Conservation (phyloP, 306 rosid genomes). For the Begonia masoniana region DNA sequence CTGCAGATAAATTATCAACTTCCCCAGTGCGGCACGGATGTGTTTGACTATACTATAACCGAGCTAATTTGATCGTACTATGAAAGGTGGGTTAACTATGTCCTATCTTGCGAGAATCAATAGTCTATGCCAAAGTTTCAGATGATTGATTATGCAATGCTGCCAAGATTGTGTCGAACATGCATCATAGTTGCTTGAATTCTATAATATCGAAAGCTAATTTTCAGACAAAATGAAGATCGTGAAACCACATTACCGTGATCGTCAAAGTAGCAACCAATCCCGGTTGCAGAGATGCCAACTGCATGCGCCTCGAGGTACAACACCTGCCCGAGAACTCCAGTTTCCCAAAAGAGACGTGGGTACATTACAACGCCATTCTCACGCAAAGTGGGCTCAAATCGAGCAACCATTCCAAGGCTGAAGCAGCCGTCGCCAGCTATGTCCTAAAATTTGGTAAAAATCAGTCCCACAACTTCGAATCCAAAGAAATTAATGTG, state of each 20-base stretch:
- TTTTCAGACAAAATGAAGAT: too few species aligned
- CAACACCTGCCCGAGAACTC: conserved; percentile 90
- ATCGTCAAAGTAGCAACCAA: conserved; percentile 94
- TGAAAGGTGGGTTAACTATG: too few species aligned
- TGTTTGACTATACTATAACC: too few species aligned
- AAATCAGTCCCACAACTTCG: not conserved
- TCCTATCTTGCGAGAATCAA: too few species aligned
- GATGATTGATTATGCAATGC: too few species aligned
- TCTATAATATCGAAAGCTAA: conserved; percentile 1
- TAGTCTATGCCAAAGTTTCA: too few species aligned
- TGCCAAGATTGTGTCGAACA: too few species aligned
- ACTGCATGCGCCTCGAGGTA: conserved; percentile 88
- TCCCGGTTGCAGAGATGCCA: conserved; percentile 94
- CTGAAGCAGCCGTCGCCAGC: conserved; percentile 95
- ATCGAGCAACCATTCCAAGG: conserved; percentile 87
- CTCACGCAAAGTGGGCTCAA: conserved; percentile 44
- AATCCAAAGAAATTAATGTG: too few species aligned
- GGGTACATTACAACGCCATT: conserved; percentile 75
- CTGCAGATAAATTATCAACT: too few species aligned
- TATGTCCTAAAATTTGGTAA: conserved; percentile 46
- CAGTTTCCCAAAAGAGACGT: conserved; percentile 96
- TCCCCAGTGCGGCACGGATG: too few species aligned
- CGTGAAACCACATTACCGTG: conserved; percentile 33
- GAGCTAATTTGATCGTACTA: too few species aligned
- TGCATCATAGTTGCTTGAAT: too few species aligned